phyloP scores from a whole-genome alignment of 352 stramenopile species.

The Aphanomyces invadans region DNA sequence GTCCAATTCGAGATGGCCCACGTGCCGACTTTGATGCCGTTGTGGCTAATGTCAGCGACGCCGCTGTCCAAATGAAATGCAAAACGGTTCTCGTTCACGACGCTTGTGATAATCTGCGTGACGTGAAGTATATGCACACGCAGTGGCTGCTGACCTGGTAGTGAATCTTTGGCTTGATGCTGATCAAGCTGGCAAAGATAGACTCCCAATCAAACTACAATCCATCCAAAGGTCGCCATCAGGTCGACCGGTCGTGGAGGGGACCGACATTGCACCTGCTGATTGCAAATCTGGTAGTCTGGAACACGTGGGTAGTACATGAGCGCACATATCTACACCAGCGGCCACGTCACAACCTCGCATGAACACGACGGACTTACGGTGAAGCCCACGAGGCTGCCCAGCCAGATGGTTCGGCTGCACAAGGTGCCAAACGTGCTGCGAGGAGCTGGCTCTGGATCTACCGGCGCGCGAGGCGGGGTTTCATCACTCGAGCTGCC shows the following conservation, averaged over 20 bases:
- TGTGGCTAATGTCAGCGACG: slow-evolving; percentile 75
- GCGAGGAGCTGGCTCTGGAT: neutral
- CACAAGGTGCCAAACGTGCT: slow-evolving; percentile 32
- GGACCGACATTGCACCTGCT: slow-evolving; percentile 39
- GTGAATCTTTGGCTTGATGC: slow-evolving; percentile 68
- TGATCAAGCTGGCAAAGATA: slow-evolving; percentile 66
- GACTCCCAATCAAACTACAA: slow-evolving; percentile 75
- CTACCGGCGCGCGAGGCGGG: too few species aligned
- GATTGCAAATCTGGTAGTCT: slow-evolving; percentile 86
- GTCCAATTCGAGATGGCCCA: slow-evolving; percentile 64
- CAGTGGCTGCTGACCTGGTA: slow-evolving; percentile 45
- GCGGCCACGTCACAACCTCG: too few species aligned
- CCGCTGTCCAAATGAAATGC: slow-evolving; percentile 73
- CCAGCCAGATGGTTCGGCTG: slow-evolving; percentile 46
- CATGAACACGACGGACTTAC: slow-evolving; percentile 1
- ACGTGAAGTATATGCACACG: neutral
- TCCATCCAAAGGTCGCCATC: neutral
- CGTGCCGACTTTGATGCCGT: slow-evolving; percentile 50
- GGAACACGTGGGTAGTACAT: slow-evolving; percentile 85
- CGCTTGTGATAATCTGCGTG: slow-evolving; percentile 46
- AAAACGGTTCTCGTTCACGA: slow-evolving; percentile 86
- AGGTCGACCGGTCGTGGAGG: neutral
- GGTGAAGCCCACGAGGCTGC: slow-evolving; percentile 44
- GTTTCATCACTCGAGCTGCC: neutral
- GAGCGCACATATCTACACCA: slow-evolving; percentile 45